Base-by-base conservation (phyloP, 1,139 yeast genomes). In the Diutina mesorugosa region DNA sequence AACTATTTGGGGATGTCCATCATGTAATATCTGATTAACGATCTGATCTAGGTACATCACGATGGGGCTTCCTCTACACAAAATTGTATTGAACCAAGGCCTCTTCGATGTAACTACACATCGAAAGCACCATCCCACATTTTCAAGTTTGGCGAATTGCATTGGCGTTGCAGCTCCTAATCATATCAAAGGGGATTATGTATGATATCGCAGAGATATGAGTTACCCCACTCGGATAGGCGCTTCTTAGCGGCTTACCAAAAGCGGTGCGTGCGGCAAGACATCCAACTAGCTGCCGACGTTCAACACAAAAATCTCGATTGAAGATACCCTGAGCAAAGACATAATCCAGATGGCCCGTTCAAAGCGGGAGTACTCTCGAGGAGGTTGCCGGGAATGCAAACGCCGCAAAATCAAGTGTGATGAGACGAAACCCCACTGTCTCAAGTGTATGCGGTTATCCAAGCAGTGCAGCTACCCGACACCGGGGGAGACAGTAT, bases 311-410 rank as follows among this genome's bases (percentile, higher is more conserved):
- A 9, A 35, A 35, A 5, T 35, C 10, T n/a, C 41, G 14, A 12
- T 35, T 35, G 14, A 10, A 3, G 14, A 5, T 9, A 12, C 41
- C 14, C 41, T 35, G 14, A 10, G 41, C 14, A 9, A 35, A 35
- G 41, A 35, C 41, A 10, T 45, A 3, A n/a, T 16, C 26, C 10
- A 45, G 26, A 50, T 50, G 53, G 12, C 53, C n/a, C 35, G 28
- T n/a, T 68, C 87, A 61, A 79, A 81, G 59, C 87, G 83, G 67
- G 73, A 84, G 59, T 83, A 83, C 67, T 80, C 85, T n/a, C 87
- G 83, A 63, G 72, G 69, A 57, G 84, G 85, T 35, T 84, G 89
- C 69, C 81, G 83, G 6, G 83, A 85, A 48, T 84, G 89, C 69
- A 83, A 84, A 62, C 77, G 80, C 61, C 75, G 88, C 60, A 71